Conservation (phyloP, 768 basidiomycete genomes). For the Trametes maxima region DNA sequence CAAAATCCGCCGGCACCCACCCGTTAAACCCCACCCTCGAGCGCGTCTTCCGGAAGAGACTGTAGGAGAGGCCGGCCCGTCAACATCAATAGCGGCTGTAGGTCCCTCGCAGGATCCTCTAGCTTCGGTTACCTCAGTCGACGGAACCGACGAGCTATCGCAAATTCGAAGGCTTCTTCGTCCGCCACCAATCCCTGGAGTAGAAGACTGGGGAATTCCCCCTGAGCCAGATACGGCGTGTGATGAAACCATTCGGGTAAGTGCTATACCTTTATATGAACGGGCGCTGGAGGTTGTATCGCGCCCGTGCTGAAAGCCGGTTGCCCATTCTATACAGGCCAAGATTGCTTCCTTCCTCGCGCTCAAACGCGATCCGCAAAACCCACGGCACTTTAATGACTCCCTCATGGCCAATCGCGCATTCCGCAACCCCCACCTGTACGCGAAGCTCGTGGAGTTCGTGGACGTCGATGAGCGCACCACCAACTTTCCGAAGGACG, state of each 20-base stretch:
- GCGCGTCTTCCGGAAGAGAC: constrained; percentile 51
- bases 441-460: constrained; percentile 92
- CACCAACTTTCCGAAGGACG: constrained; percentile 73
- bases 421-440: constrained; percentile 97
- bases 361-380: constrained; percentile 61
- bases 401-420: constrained; percentile 90
- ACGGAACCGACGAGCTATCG: constrained; percentile 45
- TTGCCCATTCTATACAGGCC: constrained; percentile 46
- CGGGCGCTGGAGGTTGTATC: neutral
- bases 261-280: constrained; percentile 13
- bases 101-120: constrained; percentile 10
- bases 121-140: neutral
- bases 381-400: constrained; percentile 92
- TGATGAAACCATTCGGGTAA: constrained; percentile 65
- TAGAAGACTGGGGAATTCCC: constrained; percentile 80
- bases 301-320: neutral
- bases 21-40: constrained; percentile 52
- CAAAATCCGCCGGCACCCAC: constrained; percentile 55
- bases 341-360: constrained; percentile 80
- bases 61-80: constrained; percentile 19
- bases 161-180: constrained; percentile 57
- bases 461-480: constrained; percentile 86
- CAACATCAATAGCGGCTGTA: constrained; percentile 18
- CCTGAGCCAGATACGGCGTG: constrained; percentile 53
- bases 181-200: constrained; percentile 65